Base-by-base conservation (phyloP, 768 basidiomycete species). In the Trametes coccinea region DNA sequence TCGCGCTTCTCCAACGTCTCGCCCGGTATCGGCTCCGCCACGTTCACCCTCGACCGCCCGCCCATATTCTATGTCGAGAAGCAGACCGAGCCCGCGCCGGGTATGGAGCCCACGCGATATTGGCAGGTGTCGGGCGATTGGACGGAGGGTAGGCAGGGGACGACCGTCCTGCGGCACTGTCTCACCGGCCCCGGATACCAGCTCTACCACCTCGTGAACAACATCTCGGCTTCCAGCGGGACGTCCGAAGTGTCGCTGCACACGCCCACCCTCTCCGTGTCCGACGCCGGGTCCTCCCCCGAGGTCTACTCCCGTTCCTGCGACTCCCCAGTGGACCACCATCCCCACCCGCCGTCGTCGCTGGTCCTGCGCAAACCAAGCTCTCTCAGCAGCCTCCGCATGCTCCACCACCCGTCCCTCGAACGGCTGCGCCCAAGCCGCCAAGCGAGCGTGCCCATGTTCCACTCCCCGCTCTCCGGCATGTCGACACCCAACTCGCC, bases 91-190 rank as follows among this genome's bases (percentile, higher is more conserved):
- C 37, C 59, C 1, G 53, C 44, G 27, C 34, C 44, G 2, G 62
- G 56, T 17, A 46, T 49, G 3, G 52, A 62, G 16, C 14, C 63
- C 13, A n/a, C 53, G 11, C 60, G 62, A 2, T 27, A 47, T 9
- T 92, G 90, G 90, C 84, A 83, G 65, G 74, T 77, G 31, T 88
- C 86, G 68, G 74, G 78, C 8, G 90, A 92, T 69, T 92, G 90
- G 90, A 92, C 90, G 0, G 88, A 91, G 70, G 84, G 80, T 52
- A 79, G 79, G 48, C 89, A 91, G 69, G 90, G 88, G 2, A 82
- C 84, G 7, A 79, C 78, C 8, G 78, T 87, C 14, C 71, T 90
- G 58, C 82, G 80, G 47, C 90, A 92, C 67, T 79, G 84, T 50
- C 76, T 92, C 45, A 76, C 84, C 43, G 90, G 89, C 31, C 82